Evolutionary conservation across 2,329 filamentous ascomycete genomes (phyloP), one percentile per base, ranked within the genome.

Genomic region (Botrytis pseudocinerea): DNA sequence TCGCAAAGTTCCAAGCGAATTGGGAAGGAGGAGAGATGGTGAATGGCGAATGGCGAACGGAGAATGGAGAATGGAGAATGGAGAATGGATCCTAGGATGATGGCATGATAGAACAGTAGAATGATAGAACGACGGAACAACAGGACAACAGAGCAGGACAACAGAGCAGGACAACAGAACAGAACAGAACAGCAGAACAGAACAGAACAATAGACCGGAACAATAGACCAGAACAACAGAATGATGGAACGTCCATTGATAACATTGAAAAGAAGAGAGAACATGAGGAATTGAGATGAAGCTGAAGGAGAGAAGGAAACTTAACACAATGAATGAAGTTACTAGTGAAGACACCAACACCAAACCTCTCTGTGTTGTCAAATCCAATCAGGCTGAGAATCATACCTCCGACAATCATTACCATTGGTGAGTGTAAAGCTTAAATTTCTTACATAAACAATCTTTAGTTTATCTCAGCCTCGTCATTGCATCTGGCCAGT

Each of bases 381-480:
- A 61, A 38, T 38, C 9, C 8, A 38, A 38, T 38, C n/a, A 42
- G 40, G 61, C 40, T 44, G 40, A 61, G 22, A 32, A 4, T 38
- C 10, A 62, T 32, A 63, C 44, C 25, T 16, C 18, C 8, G 9
- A 6, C 16, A 28, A 8, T 51, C 48, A 51, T 54, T n/a, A 1
- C 22, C n/a, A 63, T 64, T 64, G 40, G 61, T 28, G 61, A 5
- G 61, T 2, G 9, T 32, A 54, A 51, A 66, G 44, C 64, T 40
- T 28, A 51, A 20, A 40, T 22, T 38, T 20, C 5, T 66, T 40
- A 66, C 64, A 51, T 66, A 66, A 66, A 14, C 46, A n/a, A 2
- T 32, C 22, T 42, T 18, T 63, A 20, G 25, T 42, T 63, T 32
- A 44, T 63, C n/a, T 51, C 64, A 66, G 64, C 64, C 64, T 66